phyloP scores from a whole-genome alignment of 768 basidiomycete genomes.

The Auricularia cornea region DNA sequence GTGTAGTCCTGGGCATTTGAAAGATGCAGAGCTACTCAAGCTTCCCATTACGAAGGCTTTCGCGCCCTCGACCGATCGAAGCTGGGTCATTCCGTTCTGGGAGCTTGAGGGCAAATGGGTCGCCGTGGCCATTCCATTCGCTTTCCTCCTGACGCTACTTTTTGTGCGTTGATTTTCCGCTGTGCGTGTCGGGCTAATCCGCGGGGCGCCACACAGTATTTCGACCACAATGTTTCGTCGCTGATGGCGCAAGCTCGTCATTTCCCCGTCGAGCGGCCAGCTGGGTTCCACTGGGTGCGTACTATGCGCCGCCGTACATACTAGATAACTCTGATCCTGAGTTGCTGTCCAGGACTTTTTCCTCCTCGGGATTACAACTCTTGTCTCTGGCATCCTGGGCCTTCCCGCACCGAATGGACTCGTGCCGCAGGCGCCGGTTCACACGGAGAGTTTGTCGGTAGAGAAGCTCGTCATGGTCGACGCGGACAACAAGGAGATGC shows the following conservation, averaged over 20 bases:
- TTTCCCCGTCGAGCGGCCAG: slow-evolving; percentile 33
- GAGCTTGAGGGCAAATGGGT: slow-evolving; percentile 32
- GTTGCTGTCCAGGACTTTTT: slow-evolving; percentile 24
- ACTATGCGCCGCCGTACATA: not conserved
- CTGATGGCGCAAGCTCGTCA: slow-evolving; percentile 36
- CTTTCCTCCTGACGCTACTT: slow-evolving; percentile 32
- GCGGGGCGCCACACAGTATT: slow-evolving; percentile 15
- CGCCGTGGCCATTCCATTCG: slow-evolving; percentile 34
- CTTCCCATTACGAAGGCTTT: slow-evolving; percentile 22
- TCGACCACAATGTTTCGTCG: slow-evolving; percentile 32
- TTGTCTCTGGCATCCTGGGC: slow-evolving; percentile 26
- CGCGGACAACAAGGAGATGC: slow-evolving; percentile 2
- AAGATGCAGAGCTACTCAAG: slow-evolving; percentile 26
- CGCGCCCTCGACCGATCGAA: slow-evolving; percentile 20
- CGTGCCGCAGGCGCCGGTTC: slow-evolving; percentile 37
- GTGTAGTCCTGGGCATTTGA: slow-evolving; percentile 22
- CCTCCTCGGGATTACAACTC: slow-evolving; percentile 33
- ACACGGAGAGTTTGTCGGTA: slow-evolving; percentile 17
- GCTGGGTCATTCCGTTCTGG: slow-evolving; percentile 37
- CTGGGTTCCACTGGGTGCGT: slow-evolving; percentile 12
- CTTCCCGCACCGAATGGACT: slow-evolving; percentile 30
- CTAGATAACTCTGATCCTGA: no score
- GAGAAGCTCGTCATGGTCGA: not conserved
- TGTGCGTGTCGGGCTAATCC: not conserved
- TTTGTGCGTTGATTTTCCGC: slow-evolving; percentile 13